Base-by-base conservation (phyloP, 345 rosid species). In the Anacardium occidentale region DNA sequence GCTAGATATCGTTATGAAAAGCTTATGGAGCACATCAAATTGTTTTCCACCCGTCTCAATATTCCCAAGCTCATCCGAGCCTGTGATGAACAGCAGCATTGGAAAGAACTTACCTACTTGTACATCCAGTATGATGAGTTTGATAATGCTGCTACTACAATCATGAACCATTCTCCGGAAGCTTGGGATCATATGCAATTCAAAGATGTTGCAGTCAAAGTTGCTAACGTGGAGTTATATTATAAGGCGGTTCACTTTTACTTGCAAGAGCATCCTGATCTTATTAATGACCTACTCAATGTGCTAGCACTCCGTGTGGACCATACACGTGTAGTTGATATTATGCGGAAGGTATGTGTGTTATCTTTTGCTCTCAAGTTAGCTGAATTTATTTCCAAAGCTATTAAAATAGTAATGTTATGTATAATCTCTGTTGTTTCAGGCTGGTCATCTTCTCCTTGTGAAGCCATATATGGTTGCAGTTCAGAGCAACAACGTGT, bases 141-240 rank as follows among this genome's bases (percentile, higher is more conserved):
- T 77, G 99, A 95, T 70, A 95, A 95, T 87, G 99, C 99, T 55
- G 99, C 99, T 6, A 91, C 96, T 51, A 95, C 98, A 44, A 89
- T 95, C 68, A 95, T 95, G 99, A 92, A 95, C 75, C 99, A 95
- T 85, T 95, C 99, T 47, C 99, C 99, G 0, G 98, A 91, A 84
- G 98, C 99, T n/a, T 95, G 99, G 99, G 99, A 95, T 70, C 99
- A 95, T 91, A 88, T 95, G 98, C 99, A 90, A 75, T 95, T 92
- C 80, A 95, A 92, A 79, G 99, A 95, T 76, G 91, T 92, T 50
- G 85, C 85, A 1, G 97, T 88, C 57, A 95, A 95, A 88, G 97
- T 95, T 81, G 98, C 97, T 3, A 95, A 85, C 76, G 99, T 95
- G 55, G 99, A 95, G 71, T 78, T 95, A 40, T 95, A 95, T 79